Evolutionary conservation across 495 filamentous ascomycete species (phyloP).

Genomic region (Tuber umbilicatum): DNA sequence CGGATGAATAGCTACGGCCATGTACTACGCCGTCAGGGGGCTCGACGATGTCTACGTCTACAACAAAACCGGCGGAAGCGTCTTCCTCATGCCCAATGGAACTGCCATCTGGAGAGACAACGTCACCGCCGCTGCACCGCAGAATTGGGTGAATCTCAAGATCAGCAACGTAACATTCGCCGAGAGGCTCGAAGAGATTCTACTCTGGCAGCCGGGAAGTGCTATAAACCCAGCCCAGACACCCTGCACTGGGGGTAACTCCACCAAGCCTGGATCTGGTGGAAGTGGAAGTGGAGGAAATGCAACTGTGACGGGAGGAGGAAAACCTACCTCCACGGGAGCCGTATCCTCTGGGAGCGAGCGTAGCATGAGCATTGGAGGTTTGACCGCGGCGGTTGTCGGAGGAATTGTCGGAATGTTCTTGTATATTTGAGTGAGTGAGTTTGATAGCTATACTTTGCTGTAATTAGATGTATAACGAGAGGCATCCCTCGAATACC

Average conservation of each 20-base stretch:
- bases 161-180: slow-evolving; percentile 38
- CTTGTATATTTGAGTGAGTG: neutral
- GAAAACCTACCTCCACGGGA: neutral
- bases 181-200: slow-evolving; percentile 32
- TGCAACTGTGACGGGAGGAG: neutral
- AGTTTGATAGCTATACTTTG: neutral
- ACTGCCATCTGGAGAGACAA: slow-evolving; percentile 34
- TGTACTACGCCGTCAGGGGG: slow-evolving; percentile 42
- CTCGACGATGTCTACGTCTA: slow-evolving; percentile 40
- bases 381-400: neutral
- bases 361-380: neutral
- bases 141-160: slow-evolving; percentile 39
- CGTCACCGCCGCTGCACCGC: slow-evolving; percentile 15
- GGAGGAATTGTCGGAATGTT: neutral
- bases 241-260: neutral
- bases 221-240: neutral
- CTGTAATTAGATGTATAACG: neutral
- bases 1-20: slow-evolving; percentile 16
- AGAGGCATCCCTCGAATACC: neutral
- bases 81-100: slow-evolving; percentile 30
- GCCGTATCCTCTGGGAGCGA: neutral
- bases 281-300: neutral
- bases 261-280: neutral
- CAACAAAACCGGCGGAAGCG: slow-evolving; percentile 36
- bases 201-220: slow-evolving; percentile 39